phyloP scores from a whole-genome alignment of 2,329 filamentous ascomycete species.

The Fusarium succisae region DNA sequence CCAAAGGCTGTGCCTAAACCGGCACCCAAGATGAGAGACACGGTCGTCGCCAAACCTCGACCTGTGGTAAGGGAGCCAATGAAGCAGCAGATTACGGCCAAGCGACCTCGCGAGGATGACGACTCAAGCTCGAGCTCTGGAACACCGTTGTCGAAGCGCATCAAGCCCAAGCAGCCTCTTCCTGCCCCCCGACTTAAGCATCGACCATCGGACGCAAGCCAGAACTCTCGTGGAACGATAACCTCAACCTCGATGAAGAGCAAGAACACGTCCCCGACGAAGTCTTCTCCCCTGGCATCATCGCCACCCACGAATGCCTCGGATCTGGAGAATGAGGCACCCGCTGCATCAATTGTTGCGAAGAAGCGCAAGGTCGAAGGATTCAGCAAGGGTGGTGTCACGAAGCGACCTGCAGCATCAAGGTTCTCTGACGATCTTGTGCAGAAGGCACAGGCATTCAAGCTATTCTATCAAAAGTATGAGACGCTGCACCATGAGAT shows the following conservation, averaged over 20 bases:
- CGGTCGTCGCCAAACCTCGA: conserved; percentile 46
- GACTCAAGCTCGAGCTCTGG: conserved; percentile 70
- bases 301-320: conserved; percentile 73
- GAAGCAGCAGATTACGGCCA: conserved; percentile 50
- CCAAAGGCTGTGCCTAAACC: conserved; percentile 42
- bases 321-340: conserved; percentile 61
- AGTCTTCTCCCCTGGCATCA: conserved; percentile 72
- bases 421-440: conserved; percentile 56
- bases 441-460: conserved; percentile 64
- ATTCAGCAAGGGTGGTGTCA: conserved; percentile 35
- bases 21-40: conserved; percentile 44
- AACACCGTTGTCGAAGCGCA: conserved; percentile 66
- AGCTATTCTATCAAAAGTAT: conserved; percentile 65
- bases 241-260: conserved; percentile 56
- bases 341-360: conserved; percentile 38
- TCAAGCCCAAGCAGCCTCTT: conserved; percentile 59
- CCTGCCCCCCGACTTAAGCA: conserved; percentile 51
- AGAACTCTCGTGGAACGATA: conserved; percentile 54
- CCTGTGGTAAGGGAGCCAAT: conserved; percentile 43
- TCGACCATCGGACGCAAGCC: conserved; percentile 59
- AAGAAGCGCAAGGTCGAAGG: conserved; percentile 57
- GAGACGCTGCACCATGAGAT: conserved; percentile 66
- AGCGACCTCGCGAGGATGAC: conserved; percentile 62
- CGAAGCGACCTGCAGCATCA: conserved; percentile 46
- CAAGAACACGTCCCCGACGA: conserved; percentile 67